phyloP scores from a whole-genome alignment of 768 basidiomycete genomes.

The Crucibulum laeve region DNA sequence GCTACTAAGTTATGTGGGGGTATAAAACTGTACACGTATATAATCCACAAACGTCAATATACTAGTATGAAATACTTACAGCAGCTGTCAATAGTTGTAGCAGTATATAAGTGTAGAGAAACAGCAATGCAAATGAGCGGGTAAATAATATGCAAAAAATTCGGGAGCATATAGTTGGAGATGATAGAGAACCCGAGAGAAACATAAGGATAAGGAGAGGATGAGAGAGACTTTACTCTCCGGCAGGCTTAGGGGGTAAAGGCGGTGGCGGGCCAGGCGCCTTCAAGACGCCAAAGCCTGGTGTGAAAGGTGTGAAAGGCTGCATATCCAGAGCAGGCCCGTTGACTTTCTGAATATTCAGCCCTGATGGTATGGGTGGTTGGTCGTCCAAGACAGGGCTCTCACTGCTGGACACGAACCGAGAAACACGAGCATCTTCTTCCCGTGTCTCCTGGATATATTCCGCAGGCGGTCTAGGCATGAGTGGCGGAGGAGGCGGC shows the following conservation, averaged over 20 bases:
- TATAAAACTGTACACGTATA: too few species aligned
- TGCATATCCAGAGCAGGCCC: slow-evolving; percentile 23
- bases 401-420: slow-evolving; percentile 28
- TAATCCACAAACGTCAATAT: too few species aligned
- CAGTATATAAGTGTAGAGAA: too few species aligned
- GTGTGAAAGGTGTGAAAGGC: slow-evolving; percentile 46
- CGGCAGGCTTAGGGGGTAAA: slow-evolving; percentile 26
- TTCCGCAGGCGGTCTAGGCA: slow-evolving; percentile 72
- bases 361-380: slow-evolving; percentile 1
- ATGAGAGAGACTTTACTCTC: slow-evolving; percentile 11
- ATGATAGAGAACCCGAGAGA: too few species aligned
- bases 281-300: slow-evolving; percentile 27
- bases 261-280: slow-evolving; percentile 30
- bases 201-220: too few species aligned
- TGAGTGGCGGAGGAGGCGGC: slow-evolving; percentile 61
- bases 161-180: too few species aligned
- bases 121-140: too few species aligned
- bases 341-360: slow-evolving; percentile 5
- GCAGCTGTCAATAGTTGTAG: too few species aligned
- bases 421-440: slow-evolving; percentile 59
- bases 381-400: slow-evolving; percentile 17
- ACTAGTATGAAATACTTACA: too few species aligned
- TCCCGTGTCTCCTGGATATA: slow-evolving; percentile 82
- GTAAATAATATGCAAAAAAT: too few species aligned
- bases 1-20: too few species aligned